phyloP scores from a whole-genome alignment of 73 alveolate genomes.

The Effrenium voratum region DNA sequence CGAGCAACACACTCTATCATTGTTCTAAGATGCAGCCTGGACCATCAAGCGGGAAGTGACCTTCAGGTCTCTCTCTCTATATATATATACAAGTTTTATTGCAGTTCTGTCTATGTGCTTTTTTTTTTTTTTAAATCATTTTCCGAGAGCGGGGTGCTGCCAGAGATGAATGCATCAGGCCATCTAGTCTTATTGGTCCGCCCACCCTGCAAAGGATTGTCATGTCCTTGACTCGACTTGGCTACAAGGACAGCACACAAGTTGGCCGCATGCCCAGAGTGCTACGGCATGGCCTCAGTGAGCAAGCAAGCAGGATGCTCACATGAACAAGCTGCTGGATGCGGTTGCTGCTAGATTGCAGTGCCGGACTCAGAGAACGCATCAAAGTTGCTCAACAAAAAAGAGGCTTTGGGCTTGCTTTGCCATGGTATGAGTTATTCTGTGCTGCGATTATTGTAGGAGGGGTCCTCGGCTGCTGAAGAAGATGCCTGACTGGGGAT shows the following conservation, averaged over 20 bases:
- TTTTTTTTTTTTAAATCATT: too few species aligned
- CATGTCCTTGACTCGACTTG: conserved; percentile 58
- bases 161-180: too few species aligned
- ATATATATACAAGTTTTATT: too few species aligned
- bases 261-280: neutral
- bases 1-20: too few species aligned
- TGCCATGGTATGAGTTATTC: neutral
- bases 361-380: neutral
- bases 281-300: neutral
- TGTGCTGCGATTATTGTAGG: neutral
- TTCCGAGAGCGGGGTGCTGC: too few species aligned
- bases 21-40: too few species aligned
- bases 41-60: too few species aligned
- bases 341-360: conserved; percentile 58
- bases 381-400: neutral
- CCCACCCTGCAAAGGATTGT: conserved; percentile 16
- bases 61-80: too few species aligned
- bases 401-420: neutral
- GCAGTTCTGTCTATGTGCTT: too few species aligned
- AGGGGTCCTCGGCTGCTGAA: conserved; percentile 36
- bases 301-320: neutral
- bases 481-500: conserved; percentile 80
- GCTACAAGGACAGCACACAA: conserved; percentile 38
- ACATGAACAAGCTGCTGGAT: conserved; percentile 55
- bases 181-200: too few species aligned